Percentiles rank a stretch among this genome's conserved stretches.
Conservation (phyloP, 345 rosid genomes). For the Pistacia integerrima region DNA sequence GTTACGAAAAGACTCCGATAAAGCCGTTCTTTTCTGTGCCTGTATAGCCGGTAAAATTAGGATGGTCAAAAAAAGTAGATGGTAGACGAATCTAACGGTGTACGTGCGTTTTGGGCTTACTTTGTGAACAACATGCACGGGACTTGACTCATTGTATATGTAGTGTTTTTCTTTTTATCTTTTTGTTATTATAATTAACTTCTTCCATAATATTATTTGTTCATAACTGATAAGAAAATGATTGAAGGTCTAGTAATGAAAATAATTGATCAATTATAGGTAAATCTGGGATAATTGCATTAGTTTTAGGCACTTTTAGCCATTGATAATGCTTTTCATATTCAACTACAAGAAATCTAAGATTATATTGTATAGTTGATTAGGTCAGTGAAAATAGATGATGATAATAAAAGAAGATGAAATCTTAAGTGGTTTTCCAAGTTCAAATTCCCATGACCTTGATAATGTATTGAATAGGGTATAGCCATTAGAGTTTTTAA, state of each 20-base stretch:
- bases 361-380: no score
- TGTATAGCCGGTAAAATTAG: slow-evolving; percentile 30
- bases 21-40: slow-evolving; percentile 59
- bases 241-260: neutral
- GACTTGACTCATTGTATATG: neutral
- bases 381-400: no score
- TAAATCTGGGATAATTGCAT: no score
- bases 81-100: slow-evolving; percentile 27
- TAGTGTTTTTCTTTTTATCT: neutral
- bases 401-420: no score
- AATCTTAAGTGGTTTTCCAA: no score
- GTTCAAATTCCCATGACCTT: no score
- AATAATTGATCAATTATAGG: no score
- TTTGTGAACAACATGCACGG: slow-evolving; percentile 3
- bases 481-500: no score
- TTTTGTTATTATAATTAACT: neutral
- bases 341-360: no score
- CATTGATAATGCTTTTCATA: no score
- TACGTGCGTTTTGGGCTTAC: neutral
- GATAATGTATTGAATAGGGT: no score
- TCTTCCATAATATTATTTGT: neutral
- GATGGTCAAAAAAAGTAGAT: neutral
- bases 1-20: slow-evolving; percentile 46
- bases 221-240: slow-evolving; percentile 12
- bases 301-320: no score